Conservation (phyloP, 306 rosid genomes). For the Citrullus mucosospermus region DNA sequence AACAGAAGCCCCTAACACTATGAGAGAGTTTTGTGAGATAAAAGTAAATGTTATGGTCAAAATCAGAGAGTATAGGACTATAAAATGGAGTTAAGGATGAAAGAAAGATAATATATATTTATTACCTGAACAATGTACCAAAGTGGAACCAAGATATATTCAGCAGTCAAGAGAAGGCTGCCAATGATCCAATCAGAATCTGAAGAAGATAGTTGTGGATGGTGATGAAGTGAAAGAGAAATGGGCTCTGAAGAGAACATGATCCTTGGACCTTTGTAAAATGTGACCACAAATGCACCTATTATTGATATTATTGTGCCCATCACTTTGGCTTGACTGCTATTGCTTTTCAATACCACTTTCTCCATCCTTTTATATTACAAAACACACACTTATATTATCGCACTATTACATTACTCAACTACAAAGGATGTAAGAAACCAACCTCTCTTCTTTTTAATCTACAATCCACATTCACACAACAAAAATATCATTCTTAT, state of each 20-base stretch:
- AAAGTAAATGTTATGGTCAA: too few relatives aligned
- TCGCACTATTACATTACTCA: not conserved
- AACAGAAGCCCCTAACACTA: too few relatives aligned
- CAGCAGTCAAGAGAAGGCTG: conserved; percentile 49
- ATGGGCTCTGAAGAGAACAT: conserved; percentile 19
- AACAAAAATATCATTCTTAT: too few relatives aligned
- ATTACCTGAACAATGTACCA: conserved; percentile 70
- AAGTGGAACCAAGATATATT: conserved; percentile 53
- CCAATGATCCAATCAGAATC: conserved; percentile 54
- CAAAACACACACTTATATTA: not conserved
- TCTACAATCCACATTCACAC: too few relatives aligned
- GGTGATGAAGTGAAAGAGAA: conserved; percentile 14
- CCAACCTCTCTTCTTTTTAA: too few relatives aligned
- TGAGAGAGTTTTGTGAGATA: too few relatives aligned
- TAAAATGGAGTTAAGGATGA: too few relatives aligned
- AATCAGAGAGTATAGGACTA: too few relatives aligned
- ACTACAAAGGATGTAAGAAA: not conserved
- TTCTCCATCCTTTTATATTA: conserved; percentile 47
- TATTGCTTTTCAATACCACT: conserved; percentile 32
- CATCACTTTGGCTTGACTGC: conserved; percentile 61
- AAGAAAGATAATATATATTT: too few relatives aligned
- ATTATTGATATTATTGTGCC: conserved; percentile 73
- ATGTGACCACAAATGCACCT: conserved; percentile 79
- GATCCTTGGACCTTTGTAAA: conserved; percentile 67
- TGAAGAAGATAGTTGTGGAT: conserved; percentile 13